Base-by-base conservation (phyloP, 1,284 basidiomycete genomes). In the Tilletia caries region DNA sequence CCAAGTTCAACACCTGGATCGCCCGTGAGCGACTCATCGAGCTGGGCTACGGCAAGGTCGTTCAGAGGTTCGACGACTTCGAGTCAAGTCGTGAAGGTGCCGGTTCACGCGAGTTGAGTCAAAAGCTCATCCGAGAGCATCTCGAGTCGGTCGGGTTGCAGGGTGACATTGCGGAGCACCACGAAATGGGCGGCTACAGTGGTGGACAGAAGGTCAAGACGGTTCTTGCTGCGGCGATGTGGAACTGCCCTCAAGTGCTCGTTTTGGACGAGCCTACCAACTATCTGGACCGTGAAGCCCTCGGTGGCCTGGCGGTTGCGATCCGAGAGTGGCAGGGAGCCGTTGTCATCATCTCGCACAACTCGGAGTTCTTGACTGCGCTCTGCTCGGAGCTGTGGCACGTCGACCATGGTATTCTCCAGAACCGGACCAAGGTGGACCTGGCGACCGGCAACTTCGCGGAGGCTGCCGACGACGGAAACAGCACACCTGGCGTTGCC, bases 241-340 rank as follows among this genome's bases (percentile, higher is more conserved):
- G 81, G 81, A 82, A 82, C 76, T 81, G 79, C 68, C 80, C 81
- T 43, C 79, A 82, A 66, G 72, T 82, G 68, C 72, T 82, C 32
- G 76, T 80, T 33, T 70, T 79, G 33, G 80, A 81, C 60, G 83
- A 97, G 85, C 95, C 95, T 43, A 97, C 93, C 82, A 98, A 98
- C 86, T 98, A 98, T 87, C 70, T 82, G 58, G 80, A 86, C 74
- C 83, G 85, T 67, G 86, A 86, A 73, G 85, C 93, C 15, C 86
- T 95, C 27, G 93, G 95, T 78, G 95, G 96, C 75, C 87, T 98
- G 46, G 94, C 95, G 48, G 91, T 95, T 50, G 95, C 96, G 41
- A 98, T 98, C 84, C 90, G 90, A 77, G 93, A 97, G 79, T 98
- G 95, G 95, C 89, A 89, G 71, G 95, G 95, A 74, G 95, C 94